Conservation (phyloP, 345 rosid species). For the Clausena lansium region DNA sequence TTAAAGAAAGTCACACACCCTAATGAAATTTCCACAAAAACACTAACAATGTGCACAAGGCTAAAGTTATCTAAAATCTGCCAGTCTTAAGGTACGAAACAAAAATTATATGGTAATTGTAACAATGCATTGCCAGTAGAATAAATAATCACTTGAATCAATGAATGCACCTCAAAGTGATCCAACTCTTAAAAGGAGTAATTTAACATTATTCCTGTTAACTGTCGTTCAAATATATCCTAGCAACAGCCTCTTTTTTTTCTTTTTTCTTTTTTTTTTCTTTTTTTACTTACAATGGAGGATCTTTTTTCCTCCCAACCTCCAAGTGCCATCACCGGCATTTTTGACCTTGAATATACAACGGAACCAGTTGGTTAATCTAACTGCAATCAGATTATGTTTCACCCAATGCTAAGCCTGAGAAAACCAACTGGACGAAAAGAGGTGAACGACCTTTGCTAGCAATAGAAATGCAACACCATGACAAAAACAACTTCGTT, state of each 20-base stretch:
- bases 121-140: constrained; percentile 16
- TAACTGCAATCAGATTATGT: constrained; percentile 29
- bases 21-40: background rate
- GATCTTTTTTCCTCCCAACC: constrained; percentile 30
- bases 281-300: constrained; percentile 49
- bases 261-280: background rate
- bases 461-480: constrained; percentile 34
- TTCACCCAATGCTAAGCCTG: constrained; percentile 21
- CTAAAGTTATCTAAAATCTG: background rate
- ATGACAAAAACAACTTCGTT: constrained; percentile 6
- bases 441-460: constrained; percentile 26
- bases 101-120: constrained; percentile 17
- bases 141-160: constrained; percentile 25
- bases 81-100: background rate
- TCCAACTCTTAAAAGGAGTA: constrained; percentile 27
- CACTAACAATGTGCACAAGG: constrained; percentile 3
- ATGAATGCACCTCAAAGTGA: constrained; percentile 25
- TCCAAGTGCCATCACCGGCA: constrained; percentile 36
- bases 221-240: constrained; percentile 29
- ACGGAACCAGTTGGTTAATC: constrained; percentile 30
- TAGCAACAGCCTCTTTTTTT: constrained; percentile 23
- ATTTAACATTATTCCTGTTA: constrained; percentile 43
- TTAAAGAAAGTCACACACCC: background rate
- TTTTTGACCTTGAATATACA: constrained; percentile 39
- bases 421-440: constrained; percentile 27